Evolutionary conservation across 192 early-diverging fungal species (phyloP), one percentile per base, ranked within the genome.

Genomic region (Backusella parvicylindrica): DNA sequence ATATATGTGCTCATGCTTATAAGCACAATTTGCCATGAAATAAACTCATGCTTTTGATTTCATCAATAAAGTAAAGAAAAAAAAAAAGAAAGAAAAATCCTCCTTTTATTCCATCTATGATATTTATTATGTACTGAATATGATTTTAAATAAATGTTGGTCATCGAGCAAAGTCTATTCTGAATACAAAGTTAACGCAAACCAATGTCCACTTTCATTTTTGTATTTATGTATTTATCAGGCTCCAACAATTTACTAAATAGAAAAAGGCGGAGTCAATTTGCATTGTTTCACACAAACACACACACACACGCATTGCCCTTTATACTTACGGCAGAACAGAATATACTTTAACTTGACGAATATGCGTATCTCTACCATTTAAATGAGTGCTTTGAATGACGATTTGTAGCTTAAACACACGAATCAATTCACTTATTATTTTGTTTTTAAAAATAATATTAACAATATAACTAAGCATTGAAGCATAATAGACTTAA

Each of bases 351-450:
- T 91, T 93, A 32, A 95, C 56, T 53, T 90, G 92, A 31, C 95
- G 87, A 31, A 97, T 80, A 76, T 95, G 95, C 0, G 92, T 93
- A 79, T 97, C 95, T 73, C 91, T 90, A 21, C 95, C 95, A 70
- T 93, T 91, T 74, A 91, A 91, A 66, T 93, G 91, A 73, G 95
- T 96, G 5, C 82, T 78, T 2, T 90, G 70, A 13, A 97, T 81
- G 8, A 83, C 83, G 23, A 97, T 78, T 77, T 95, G 95, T 15
- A 97, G 70, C 28, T 91, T 56, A 75, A 90, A 84, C 0, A 89
- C 85, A 7, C 86, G 84, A 30, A 94, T 77, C 1, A 91, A 89
- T 65, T 81, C 79, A 69, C 81, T 83, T 56, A 64, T 80, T 38
- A 18, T 78, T 37, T 18, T 71, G n/a, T 6, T 18, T 30, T 16